Percentiles rank a stretch among this genome's conserved stretches.
phyloP scores from a whole-genome alignment of 768 basidiomycete species.

The Mycena sanguinolenta region DNA sequence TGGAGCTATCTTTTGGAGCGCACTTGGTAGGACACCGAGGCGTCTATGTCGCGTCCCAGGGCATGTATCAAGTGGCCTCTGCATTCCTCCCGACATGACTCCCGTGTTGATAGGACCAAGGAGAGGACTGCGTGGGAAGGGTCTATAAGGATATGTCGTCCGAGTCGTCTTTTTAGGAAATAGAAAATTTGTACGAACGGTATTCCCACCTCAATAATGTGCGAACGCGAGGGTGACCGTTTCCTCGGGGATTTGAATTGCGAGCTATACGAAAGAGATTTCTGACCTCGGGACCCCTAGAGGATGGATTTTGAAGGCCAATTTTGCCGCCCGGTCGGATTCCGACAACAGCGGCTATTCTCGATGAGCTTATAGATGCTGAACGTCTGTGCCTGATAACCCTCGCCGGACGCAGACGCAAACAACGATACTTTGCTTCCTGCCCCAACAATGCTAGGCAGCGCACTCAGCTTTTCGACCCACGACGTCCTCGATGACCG shows the following conservation, averaged over 20 bases:
- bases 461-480: constrained; percentile 35
- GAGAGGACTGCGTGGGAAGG: constrained; percentile 24
- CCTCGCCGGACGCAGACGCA: constrained; percentile 18
- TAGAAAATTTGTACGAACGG: neutral
- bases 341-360: constrained; percentile 22
- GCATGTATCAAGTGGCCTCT: neutral
- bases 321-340: neutral
- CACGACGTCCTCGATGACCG: constrained; percentile 43
- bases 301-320: neutral
- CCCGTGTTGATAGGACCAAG: constrained; percentile 12
- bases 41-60: neutral
- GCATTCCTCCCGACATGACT: neutral
- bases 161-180: neutral
- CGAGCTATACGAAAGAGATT: neutral
- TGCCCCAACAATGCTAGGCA: constrained; percentile 34
- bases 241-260: neutral
- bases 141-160: constrained; percentile 1
- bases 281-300: neutral
- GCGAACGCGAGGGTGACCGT: neutral
- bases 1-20: neutral
- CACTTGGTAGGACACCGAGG: neutral
- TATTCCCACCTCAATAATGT: neutral
- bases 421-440: constrained; percentile 29
- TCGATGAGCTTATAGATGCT: constrained; percentile 28
- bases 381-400: constrained; percentile 27